These are phyloP conservation scores for Pogostemon cablin DNA, from an alignment of 257 asterid genomes.

Conservation along the genomic window DNA sequence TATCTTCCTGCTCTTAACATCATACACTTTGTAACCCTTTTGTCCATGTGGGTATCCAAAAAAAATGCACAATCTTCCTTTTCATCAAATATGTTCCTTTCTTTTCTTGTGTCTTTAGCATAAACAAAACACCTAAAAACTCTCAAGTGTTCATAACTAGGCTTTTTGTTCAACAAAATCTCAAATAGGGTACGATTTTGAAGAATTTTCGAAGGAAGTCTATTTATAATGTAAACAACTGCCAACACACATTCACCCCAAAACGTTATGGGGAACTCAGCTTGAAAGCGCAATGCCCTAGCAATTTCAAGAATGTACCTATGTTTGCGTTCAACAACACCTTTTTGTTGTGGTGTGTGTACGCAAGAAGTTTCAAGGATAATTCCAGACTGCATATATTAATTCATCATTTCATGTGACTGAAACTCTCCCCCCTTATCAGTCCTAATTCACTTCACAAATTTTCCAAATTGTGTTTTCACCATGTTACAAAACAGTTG, in stretches of 20 bases:
- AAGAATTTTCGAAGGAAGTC: background rate
- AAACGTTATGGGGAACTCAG: background rate
- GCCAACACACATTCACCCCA: background rate
- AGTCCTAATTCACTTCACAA: background rate
- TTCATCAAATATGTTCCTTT: background rate
- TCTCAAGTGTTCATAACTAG: background rate
- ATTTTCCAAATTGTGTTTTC: background rate
- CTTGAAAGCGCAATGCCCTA: background rate
- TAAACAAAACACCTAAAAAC: background rate
- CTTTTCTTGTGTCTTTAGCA: background rate
- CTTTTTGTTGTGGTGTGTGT: conserved; percentile 9
- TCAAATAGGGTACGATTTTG: background rate
- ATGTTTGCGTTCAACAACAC: background rate
- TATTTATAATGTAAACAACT: background rate
- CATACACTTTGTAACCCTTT: background rate
- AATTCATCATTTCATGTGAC: background rate
- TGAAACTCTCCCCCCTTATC: background rate
- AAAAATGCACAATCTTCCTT: too few species aligned
- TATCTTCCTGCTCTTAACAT: background rate
- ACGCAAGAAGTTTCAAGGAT: background rate
- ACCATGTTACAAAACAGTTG: background rate
- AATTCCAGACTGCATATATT: background rate
- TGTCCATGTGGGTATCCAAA: too few species aligned
- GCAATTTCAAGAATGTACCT: background rate
- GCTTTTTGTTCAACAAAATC: background rate